Base-by-base conservation (phyloP, 768 basidiomycete genomes). In the Panus rudis region DNA sequence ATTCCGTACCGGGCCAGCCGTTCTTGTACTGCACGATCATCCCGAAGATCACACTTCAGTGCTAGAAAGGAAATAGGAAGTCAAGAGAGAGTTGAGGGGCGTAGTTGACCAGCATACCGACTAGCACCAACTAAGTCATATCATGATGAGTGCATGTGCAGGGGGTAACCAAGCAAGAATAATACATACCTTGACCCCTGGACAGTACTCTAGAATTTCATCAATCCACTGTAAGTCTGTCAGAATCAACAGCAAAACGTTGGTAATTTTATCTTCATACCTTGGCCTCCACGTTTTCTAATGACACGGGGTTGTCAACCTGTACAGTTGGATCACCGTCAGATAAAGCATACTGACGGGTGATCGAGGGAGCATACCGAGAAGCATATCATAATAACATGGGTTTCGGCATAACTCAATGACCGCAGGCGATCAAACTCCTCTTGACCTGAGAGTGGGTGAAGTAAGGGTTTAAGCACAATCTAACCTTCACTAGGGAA, bases 201-300 rank as follows among this genome's bases (percentile, higher is more conserved):
- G 89, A 64, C 92, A 96, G 54, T 90, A 84, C 63, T 96, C 85
- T 38, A 90, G 58, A 26, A 96, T 85, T 60, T 96, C 92, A 37
- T 92, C 85, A 43, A 96, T 72, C 92, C 93, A 96, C 91, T 94
- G 56, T 26, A 41, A 20, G 25, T 40, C 45, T 49, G 28, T 43
- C 20, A 35, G 21, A 17, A 12, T 5, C 30, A 7, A 23, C 11
- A 24, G 16, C 10, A 39, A 12, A 4, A 23, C 32, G 19, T 21
- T 4, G n/a, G 19, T 13, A 22, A 21, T 23, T 4, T 23, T 21
- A 13, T n/a, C 30, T 14, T 42, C 53, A 42, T 51, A 87, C 91
- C 73, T 94, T 98, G 17, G 79, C 73, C 59, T 94, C 92, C n/a
- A 96, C 81, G 55, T 98, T 98, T 55, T 96, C 94, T 49, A 98